Evolutionary conservation across 169 alveolate genomes (phyloP).

Genomic region (Cryptosporidium bovis): DNA sequence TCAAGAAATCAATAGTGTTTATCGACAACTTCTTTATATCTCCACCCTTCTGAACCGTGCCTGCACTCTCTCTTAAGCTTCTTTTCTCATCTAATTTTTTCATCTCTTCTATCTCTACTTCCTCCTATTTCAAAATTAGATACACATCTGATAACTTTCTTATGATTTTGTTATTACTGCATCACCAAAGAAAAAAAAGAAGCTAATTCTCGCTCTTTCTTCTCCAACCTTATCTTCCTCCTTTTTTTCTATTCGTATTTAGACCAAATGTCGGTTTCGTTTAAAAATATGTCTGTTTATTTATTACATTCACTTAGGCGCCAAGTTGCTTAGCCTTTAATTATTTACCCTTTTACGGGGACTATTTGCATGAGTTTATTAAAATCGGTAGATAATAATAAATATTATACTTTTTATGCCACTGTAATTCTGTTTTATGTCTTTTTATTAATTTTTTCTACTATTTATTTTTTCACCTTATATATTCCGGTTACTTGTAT

Average conservation of each 20-base stretch:
- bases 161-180: constrained; percentile 1
- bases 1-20: constrained; percentile 34
- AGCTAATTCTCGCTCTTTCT: too few species aligned
- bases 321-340: constrained; percentile 1
- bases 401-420: neutral
- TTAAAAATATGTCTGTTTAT: too few species aligned
- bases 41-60: neutral
- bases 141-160: constrained; percentile 45
- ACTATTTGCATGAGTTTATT: constrained; percentile 36
- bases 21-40: constrained; percentile 2
- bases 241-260: too few species aligned
- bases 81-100: constrained; percentile 11
- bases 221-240: too few species aligned
- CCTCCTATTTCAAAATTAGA: constrained; percentile 11
- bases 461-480: too few species aligned
- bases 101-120: constrained; percentile 13
- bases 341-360: constrained; percentile 49
- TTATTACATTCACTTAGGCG: constrained; percentile 16
- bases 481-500: too few species aligned
- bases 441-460: too few species aligned
- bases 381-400: neutral
- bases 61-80: neutral
- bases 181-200: too few species aligned
- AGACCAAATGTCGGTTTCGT: too few species aligned
- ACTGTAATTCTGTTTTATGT: neutral